Evolutionary conservation across 768 basidiomycete species (phyloP).

Genomic region (Melanogaster broomeanus): DNA sequence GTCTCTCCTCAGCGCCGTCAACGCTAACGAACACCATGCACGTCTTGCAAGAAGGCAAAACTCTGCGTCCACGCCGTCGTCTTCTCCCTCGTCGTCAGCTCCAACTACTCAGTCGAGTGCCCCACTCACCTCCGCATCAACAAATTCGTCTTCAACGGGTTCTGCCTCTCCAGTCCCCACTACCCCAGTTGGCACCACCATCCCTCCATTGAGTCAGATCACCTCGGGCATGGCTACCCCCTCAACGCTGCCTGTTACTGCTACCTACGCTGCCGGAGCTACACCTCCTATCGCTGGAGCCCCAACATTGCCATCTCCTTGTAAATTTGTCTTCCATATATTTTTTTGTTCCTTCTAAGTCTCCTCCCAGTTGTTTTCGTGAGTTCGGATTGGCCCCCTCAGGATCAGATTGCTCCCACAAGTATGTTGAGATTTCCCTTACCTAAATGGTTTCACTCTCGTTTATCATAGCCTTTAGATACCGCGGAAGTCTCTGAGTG

Average conservation of each 20-base stretch:
- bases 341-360: not conserved
- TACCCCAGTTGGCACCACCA: slow-evolving; percentile 40
- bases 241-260: slow-evolving; percentile 47
- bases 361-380: slow-evolving; percentile 43
- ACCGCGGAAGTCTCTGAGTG: slow-evolving; percentile 61
- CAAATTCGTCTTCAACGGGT: not conserved
- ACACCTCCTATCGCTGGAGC: slow-evolving; percentile 65
- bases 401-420: slow-evolving; percentile 61
- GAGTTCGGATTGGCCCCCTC: slow-evolving; percentile 57
- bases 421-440: slow-evolving; percentile 39
- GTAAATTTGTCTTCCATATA: slow-evolving; percentile 37
- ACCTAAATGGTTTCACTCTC: not conserved
- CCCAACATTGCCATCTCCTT: slow-evolving; percentile 62
- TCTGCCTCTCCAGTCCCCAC: slow-evolving; percentile 23
- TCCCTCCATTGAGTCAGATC: slow-evolving; percentile 61
- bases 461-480: not conserved
- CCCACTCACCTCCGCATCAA: not conserved
- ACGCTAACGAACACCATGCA: slow-evolving; percentile 43
- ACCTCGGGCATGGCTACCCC: slow-evolving; percentile 64
- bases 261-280: slow-evolving; percentile 61
- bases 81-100: slow-evolving; percentile 5
- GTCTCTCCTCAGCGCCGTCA: slow-evolving; percentile 37
- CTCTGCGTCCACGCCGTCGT: slow-evolving; percentile 1
- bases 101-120: not conserved
- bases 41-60: slow-evolving; percentile 41